These are phyloP conservation scores for Emiliania huxleyi DNA, from an alignment of 78 protist species.

Conservation along the genomic window DNA sequence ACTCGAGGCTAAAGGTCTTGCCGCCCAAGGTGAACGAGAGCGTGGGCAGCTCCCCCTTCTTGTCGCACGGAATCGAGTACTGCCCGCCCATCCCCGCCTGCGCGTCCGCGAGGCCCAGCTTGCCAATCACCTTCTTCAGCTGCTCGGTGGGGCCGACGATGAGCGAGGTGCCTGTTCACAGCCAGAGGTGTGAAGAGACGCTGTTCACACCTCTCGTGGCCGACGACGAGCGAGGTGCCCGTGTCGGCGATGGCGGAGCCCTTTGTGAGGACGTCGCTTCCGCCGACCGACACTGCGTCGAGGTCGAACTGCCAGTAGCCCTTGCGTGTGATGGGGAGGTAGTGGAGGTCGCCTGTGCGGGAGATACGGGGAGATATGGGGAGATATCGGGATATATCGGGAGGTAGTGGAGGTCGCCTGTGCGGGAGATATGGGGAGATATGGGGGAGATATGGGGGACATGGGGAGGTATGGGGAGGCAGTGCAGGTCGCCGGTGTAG, in stretches of 20 bases:
- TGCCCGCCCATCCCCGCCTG: not conserved
- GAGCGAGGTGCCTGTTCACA: constrained; percentile 92
- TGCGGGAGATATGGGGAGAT: no score
- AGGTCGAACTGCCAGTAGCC: constrained; percentile 79
- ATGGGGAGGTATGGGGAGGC: no score
- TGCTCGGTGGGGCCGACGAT: constrained; percentile 86
- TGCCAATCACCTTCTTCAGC: not conserved
- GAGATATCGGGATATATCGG: no score
- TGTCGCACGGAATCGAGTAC: constrained; percentile 3
- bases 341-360: constrained; percentile 60
- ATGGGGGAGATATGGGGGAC: no score
- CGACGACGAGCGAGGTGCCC: constrained; percentile 92
- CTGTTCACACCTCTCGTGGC: constrained; percentile 73
- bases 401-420: no score
- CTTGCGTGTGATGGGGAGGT: constrained; percentile 73
- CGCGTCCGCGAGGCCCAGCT: not conserved
- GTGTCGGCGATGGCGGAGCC: constrained; percentile 88
- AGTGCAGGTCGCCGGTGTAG: constrained; percentile 55
- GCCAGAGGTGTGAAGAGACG: no score
- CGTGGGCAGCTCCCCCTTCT: constrained; percentile 72
- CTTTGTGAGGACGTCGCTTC: not conserved
- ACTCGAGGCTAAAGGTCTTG: constrained; percentile 63
- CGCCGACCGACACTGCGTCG: not conserved
- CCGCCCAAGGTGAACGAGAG: constrained; percentile 73
- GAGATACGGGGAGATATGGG: no score